Evolutionary conservation across 2,329 filamentous ascomycete genomes (phyloP).

Genomic region (Periglandula ipomoeae): DNA sequence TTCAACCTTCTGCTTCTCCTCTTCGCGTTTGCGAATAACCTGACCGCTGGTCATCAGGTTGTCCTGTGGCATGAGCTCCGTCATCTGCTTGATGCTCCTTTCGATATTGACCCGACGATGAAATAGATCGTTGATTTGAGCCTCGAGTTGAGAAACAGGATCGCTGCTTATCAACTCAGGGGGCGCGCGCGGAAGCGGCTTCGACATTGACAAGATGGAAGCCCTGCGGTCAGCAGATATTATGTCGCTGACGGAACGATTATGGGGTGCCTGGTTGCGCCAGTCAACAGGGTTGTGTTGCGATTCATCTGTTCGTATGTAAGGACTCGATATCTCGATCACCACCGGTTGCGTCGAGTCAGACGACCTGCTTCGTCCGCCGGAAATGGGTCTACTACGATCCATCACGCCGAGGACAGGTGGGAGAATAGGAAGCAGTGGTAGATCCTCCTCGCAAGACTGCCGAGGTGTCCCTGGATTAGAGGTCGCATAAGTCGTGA

Average conservation of each 20-base stretch:
- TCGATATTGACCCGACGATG: conserved; percentile 64
- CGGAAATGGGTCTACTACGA: conserved; percentile 21
- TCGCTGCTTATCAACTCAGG: conserved; percentile 50
- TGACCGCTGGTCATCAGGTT: conserved; percentile 58
- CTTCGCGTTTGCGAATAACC: conserved; percentile 46
- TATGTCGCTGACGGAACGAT: conserved; percentile 5
- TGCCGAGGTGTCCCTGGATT: conserved; percentile 18
- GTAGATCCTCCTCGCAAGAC: conserved; percentile 15
- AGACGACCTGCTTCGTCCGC: conserved; percentile 14
- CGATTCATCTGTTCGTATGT: background rate
- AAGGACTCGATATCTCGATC: conserved; percentile 19
- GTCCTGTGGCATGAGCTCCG: conserved; percentile 65
- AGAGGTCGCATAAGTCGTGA: conserved; percentile 51
- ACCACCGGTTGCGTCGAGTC: conserved; percentile 17
- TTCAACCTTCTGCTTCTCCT: conserved; percentile 57
- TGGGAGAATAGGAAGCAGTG: conserved; percentile 16
- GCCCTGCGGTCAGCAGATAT: conserved; percentile 13
- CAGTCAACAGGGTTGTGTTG: background rate
- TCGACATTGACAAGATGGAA: conserved; percentile 35
- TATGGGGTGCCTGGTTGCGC: conserved; percentile 1
- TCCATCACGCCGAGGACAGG: conserved; percentile 20
- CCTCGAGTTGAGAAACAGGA: conserved; percentile 58
- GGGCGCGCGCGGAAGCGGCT: conserved; percentile 52
- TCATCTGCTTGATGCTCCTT: conserved; percentile 66
- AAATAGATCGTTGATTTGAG: conserved; percentile 53